A percentile compares a stretch with the other conserved stretches of the same genome.
Evolutionary conservation across 257 asterid genomes (phyloP).

Genomic region (Anisodus tanguticus): DNA sequence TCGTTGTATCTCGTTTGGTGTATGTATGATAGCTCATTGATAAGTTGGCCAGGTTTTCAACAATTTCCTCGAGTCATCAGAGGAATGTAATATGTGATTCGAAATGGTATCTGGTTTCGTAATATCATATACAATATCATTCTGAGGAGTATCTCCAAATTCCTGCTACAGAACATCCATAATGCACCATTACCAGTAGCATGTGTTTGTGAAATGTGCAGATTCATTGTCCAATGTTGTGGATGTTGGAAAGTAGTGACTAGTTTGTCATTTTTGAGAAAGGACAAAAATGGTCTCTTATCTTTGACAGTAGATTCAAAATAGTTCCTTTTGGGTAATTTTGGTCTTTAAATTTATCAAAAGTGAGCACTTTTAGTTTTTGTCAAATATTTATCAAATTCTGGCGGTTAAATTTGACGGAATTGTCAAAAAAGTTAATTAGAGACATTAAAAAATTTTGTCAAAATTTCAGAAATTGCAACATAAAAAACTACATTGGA

Average conservation of each 20-base stretch:
- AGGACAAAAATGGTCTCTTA: too few species aligned
- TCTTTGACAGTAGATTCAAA: too few species aligned
- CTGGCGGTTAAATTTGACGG: too few species aligned
- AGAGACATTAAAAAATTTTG: too few species aligned
- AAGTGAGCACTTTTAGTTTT: too few species aligned
- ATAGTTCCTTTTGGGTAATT: too few species aligned
- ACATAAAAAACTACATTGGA: too few species aligned
- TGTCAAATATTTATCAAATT: too few species aligned
- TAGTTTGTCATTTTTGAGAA: too few species aligned
- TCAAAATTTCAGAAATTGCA: too few species aligned
- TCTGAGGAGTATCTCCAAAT: not conserved
- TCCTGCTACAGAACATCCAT: not conserved
- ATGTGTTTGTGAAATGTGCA: not conserved
- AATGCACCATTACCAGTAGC: not conserved
- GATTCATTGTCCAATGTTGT: not conserved
- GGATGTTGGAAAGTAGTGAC: not conserved
- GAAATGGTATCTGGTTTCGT: not conserved
- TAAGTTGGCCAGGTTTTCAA: not conserved
- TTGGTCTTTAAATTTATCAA: too few species aligned
- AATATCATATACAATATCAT: not conserved
- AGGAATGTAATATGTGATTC: not conserved
- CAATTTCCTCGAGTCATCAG: conserved; percentile 18
- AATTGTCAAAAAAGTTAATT: too few species aligned
- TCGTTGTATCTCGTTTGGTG: conserved; percentile 31
- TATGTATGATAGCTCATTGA: not conserved